A percentile compares a stretch with the other conserved stretches of the same genome.
Evolutionary conservation across 768 basidiomycete genomes (phyloP).

Genomic region (Krasilnikovozyma curviuscula): DNA sequence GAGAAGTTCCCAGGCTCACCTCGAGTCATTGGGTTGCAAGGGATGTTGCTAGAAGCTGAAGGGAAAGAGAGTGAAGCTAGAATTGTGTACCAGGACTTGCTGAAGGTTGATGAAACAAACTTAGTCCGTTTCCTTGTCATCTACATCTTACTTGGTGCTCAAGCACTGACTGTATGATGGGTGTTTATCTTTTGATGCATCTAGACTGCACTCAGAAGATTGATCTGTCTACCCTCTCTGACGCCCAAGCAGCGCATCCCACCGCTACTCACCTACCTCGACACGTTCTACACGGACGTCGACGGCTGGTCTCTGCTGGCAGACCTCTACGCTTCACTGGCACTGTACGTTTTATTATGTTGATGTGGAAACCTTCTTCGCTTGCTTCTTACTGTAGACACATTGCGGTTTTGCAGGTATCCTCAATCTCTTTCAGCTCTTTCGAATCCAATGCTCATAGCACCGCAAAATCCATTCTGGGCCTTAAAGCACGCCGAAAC

Average conservation of each 20-base stretch:
- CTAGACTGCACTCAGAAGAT: constrained; percentile 3
- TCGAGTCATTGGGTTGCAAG: constrained; percentile 55
- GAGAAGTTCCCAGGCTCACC: constrained; percentile 59
- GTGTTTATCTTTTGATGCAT: not conserved
- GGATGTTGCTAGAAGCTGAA: constrained; percentile 55
- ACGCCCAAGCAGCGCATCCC: constrained; percentile 1
- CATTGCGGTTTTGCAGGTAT: constrained; percentile 35
- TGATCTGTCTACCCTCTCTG: constrained; percentile 8
- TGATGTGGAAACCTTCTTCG: not conserved
- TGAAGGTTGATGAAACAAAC: constrained; percentile 49
- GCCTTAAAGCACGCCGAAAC: constrained; percentile 73
- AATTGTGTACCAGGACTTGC: constrained; percentile 41
- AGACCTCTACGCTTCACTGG: constrained; percentile 52
- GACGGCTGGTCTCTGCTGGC: constrained; percentile 79
- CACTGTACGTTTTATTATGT: constrained; percentile 41
- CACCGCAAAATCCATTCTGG: constrained; percentile 70
- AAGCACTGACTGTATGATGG: not conserved
- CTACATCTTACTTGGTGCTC: not conserved
- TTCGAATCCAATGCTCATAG: constrained; percentile 59
- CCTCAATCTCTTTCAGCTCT: constrained; percentile 50
- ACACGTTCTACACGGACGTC: constrained; percentile 71
- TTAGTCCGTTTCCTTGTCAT: constrained; percentile 28
- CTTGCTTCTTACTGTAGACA: not conserved
- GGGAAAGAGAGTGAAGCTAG: constrained; percentile 41
- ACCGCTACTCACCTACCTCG: constrained; percentile 45